Percentiles rank a stretch among this genome's conserved stretches.
These are phyloP conservation scores for Geosmithia flava DNA, from an alignment of 2,329 filamentous ascomycete genomes.

Conservation along the genomic window DNA sequence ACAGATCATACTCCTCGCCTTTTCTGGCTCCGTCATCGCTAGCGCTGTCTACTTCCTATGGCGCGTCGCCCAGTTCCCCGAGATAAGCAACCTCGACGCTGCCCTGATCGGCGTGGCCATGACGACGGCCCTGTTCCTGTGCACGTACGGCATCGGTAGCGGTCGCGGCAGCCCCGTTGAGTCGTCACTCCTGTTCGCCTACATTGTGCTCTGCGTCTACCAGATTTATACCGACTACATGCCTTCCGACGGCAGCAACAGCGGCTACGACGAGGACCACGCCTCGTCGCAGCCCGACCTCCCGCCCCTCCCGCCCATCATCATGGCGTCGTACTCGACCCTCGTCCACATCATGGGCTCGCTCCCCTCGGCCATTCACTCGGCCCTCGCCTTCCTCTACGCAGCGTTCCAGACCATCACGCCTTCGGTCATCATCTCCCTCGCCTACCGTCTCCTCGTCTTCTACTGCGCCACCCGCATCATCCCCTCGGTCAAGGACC, in stretches of 20 bases:
- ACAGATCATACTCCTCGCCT: constrained; percentile 75
- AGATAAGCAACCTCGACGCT: constrained; percentile 84
- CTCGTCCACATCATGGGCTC: constrained; percentile 72
- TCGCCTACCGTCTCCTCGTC: constrained; percentile 86
- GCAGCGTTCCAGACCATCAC: constrained; percentile 93
- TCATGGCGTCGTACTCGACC: constrained; percentile 97
- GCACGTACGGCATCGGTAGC: constrained; percentile 86
- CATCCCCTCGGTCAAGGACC: constrained; percentile 83
- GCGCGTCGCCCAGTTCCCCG: constrained; percentile 86
- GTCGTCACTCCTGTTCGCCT: constrained; percentile 89
- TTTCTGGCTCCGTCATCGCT: constrained; percentile 84
- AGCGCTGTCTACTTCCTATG: constrained; percentile 94
- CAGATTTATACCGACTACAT: constrained; percentile 99
- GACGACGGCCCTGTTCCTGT: constrained; percentile 84
- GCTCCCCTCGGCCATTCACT: constrained; percentile 73
- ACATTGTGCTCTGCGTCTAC: constrained; percentile 96
- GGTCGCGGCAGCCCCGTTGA: constrained; percentile 92
- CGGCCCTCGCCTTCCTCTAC: constrained; percentile 73
- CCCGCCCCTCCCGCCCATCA: constrained; percentile 89
- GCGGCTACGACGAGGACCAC: constrained; percentile 28
- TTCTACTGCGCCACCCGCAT: constrained; percentile 94
- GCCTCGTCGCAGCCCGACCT: constrained; percentile 64
- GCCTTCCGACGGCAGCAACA: constrained; percentile 55
- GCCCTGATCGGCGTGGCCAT: constrained; percentile 86
- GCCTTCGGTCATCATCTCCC: constrained; percentile 87